Evolutionary conservation across 1,284 basidiomycete genomes (phyloP), one percentile per base, ranked within the genome.

Genomic region (Marasmius oreades): DNA sequence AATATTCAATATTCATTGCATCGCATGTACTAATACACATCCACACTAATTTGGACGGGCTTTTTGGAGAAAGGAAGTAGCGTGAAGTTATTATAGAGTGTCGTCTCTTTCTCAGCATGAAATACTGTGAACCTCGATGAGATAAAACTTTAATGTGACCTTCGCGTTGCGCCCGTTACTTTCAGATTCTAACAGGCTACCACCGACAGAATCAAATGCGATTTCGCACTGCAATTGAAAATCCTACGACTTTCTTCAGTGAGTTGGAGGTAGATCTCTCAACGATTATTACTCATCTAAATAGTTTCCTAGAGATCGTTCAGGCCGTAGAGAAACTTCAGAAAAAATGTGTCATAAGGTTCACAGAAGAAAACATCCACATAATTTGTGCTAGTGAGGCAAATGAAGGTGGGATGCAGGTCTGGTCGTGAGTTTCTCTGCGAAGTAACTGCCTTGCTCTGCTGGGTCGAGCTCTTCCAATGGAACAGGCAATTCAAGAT

Each of bases 331-430:
- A 92, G 61, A 92, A 90, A 60, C 74, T 95, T 8, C 89, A 94
- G 64, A 92, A 90, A 68, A 82, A 79, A 73, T 93, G 90, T 63
- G 86, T 92, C 55, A 84, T 95, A 65, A 86, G 86, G 63, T 88
- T 95, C 62, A 86, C 85, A 0, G 84, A 88, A 60, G 80, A 78
- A 6, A 84, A 83, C 46, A 87, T 95, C 74, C 85, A 88, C 59
- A 88, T 95, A 62, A 94, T 95, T 55, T 93, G 90, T 73, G 85
- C 87, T 46, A 83, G 80, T 56, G 90, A 93, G 61, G 80, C 81
- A 39, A 89, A 85, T 58, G 89, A 90, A 62, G 92, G 91, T 6
- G 92, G 93, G 2, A 88, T 93, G 6, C 92, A 95, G 69, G 90
- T 95, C 48, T 95, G 93, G 93, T 93, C 92, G 93, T 95, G 64